Evolutionary conservation across 164 flowering plant genomes (phyloP), one percentile per base, ranked within the genome.

Genomic region (Brasenia schreberi): DNA sequence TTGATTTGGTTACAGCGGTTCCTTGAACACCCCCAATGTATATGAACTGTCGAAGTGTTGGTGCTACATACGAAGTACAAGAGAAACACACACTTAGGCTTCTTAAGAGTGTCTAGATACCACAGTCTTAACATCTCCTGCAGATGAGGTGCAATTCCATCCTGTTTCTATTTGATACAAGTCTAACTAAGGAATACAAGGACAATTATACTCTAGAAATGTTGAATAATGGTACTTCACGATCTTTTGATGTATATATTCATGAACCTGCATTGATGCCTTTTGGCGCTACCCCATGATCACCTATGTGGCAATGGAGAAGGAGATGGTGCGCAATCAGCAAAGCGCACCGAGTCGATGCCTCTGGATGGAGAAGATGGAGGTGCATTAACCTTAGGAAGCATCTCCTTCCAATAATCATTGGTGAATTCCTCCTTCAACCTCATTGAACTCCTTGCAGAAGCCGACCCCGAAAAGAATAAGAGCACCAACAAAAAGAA

Each of bases 331-430:
- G 16, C 14, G 16, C 9, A 3, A 9, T 49, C 56, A 49, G 56
- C 56, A 49, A 49, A 9, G 9, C 12, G 56, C 56, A 58, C 44
- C 17, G 68, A 66, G 42, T 66, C 59, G 6, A 61, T 66, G 18
- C 68, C 68, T 66, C 68, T 58, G 7, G 68, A 66, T 45, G 68
- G 68, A 12, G 68, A 19, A 11, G 68, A 66, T 6, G 68, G 68
- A 66, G 68, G 68, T 6, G 68, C 39, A 5, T 43, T 5, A 66
- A 27, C 11, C 63, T 66, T 66, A 6, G 68, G 68, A 6, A 66
- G 18, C 68, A 66, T 66, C 23, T 66, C 62, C 19, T 66, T 44
- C 68, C 68, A 66, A 39, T 66, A 66, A 18, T 18, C 33, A 49
- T 14, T 49, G 12, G 4, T 6, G 56, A 49, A 49, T 49, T 14